phyloP scores from a whole-genome alignment of 768 basidiomycete genomes.

The Termitomyces sp. region DNA sequence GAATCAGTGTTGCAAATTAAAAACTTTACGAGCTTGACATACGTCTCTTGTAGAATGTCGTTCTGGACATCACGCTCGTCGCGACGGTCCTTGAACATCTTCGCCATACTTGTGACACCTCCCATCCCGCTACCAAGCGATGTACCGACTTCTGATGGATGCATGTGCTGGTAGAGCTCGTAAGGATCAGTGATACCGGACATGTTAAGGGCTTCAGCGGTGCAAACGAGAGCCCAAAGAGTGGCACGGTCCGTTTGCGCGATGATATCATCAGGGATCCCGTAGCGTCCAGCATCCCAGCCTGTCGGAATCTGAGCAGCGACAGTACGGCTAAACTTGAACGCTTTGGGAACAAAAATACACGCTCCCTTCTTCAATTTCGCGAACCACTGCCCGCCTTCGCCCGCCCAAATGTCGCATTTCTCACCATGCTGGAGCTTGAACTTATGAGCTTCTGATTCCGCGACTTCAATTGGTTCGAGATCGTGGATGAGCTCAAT shows the following conservation, averaged over 20 bases:
- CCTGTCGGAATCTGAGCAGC: conserved; percentile 97
- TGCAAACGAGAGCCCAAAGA: conserved; percentile 91
- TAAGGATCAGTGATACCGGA: conserved; percentile 98
- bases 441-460: conserved; percentile 90
- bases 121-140: conserved; percentile 97
- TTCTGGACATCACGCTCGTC: conserved; percentile 99
- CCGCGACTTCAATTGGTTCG: conserved; percentile 90
- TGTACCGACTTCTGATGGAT: conserved; percentile 95
- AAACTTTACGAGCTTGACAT: conserved; percentile 25
- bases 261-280: conserved; percentile 94
- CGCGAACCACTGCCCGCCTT: conserved; percentile 94
- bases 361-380: conserved; percentile 99
- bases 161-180: conserved; percentile 93
- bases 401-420: conserved; percentile 90
- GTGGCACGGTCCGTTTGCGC: conserved; percentile 90
- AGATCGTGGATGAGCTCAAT: conserved; percentile 94
- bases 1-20: background rate
- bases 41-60: conserved; percentile 98
- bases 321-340: conserved; percentile 90
- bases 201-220: conserved; percentile 93
- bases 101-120: conserved; percentile 80
- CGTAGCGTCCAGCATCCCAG: conserved; percentile 94
- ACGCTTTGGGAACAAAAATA: conserved; percentile 88
- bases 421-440: conserved; percentile 96
- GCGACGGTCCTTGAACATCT: conserved; percentile 99